Evolutionary conservation across 768 basidiomycete species (phyloP).

Genomic region (Tricholoma bakamatsutake): DNA sequence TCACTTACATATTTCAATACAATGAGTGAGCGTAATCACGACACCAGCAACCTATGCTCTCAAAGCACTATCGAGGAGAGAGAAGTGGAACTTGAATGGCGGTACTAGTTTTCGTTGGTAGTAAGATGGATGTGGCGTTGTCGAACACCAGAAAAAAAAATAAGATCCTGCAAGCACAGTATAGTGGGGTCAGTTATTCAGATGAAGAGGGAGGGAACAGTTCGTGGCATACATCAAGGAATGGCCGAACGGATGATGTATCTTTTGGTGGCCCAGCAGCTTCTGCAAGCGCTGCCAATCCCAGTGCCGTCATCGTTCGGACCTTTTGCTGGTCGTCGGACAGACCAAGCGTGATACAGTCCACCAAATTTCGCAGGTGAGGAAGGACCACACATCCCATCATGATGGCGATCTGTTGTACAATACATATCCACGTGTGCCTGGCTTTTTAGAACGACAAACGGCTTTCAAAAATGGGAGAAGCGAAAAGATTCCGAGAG

Average conservation of each 20-base stretch:
- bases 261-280: constrained; percentile 97
- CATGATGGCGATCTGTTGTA: constrained; percentile 99
- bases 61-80: no score
- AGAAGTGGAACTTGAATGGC: no score
- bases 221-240: no score
- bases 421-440: constrained; percentile 98
- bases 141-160: neutral
- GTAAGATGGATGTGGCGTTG: neutral
- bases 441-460: constrained; percentile 96
- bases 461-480: constrained; percentile 98
- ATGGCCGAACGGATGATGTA: no score
- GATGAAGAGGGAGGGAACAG: no score
- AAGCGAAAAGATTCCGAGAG: constrained; percentile 94
- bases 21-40: neutral
- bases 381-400: constrained; percentile 99
- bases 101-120: no score
- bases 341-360: constrained; percentile 39
- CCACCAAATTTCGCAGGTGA: constrained; percentile 89
- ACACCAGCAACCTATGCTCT: no score
- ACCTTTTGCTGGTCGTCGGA: constrained; percentile 96
- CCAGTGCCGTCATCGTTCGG: constrained; percentile 93
- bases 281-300: constrained; percentile 90
- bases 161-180: no score
- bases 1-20: no score
- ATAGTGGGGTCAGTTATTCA: no score